phyloP scores from a whole-genome alignment of 164 flowering plant species.

The Sedum album region DNA sequence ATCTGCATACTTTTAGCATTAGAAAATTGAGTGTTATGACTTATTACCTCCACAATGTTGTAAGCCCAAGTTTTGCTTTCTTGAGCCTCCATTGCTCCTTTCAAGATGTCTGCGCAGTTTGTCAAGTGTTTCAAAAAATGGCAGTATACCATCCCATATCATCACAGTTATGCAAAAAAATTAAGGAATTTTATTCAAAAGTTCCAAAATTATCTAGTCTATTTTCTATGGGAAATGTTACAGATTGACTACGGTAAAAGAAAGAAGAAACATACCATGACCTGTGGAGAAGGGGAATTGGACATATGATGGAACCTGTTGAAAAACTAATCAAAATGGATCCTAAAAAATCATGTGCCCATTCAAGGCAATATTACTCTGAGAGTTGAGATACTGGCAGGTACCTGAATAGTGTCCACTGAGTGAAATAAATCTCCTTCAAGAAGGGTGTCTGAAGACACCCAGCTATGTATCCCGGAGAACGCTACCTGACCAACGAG shows the following conservation, averaged over 20 bases:
- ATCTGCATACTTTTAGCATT: too few relatives aligned
- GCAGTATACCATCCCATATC: not conserved
- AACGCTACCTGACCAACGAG: not conserved
- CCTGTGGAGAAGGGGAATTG: not conserved
- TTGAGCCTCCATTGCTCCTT: not conserved
- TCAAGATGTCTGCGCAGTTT: not conserved
- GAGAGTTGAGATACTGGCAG: not conserved
- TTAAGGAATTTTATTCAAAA: not conserved
- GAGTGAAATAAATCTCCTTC: not conserved
- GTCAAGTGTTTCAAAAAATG: not conserved
- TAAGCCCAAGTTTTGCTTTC: not conserved
- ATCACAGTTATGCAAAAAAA: not conserved
- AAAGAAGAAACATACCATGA: not conserved
- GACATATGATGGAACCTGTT: not conserved
- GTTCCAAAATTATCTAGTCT: too few relatives aligned
- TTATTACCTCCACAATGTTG: not conserved
- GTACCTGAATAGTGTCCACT: not conserved
- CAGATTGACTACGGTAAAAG: not conserved
- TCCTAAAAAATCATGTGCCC: not conserved
- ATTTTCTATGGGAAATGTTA: not conserved
- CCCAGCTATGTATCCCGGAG: not conserved
- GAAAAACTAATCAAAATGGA: not conserved
- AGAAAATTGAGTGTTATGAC: not conserved
- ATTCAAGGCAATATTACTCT: not conserved
- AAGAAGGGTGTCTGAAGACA: not conserved